Base-by-base conservation (phyloP, 345 rosid species). In the Bretschneidera sinensis region DNA sequence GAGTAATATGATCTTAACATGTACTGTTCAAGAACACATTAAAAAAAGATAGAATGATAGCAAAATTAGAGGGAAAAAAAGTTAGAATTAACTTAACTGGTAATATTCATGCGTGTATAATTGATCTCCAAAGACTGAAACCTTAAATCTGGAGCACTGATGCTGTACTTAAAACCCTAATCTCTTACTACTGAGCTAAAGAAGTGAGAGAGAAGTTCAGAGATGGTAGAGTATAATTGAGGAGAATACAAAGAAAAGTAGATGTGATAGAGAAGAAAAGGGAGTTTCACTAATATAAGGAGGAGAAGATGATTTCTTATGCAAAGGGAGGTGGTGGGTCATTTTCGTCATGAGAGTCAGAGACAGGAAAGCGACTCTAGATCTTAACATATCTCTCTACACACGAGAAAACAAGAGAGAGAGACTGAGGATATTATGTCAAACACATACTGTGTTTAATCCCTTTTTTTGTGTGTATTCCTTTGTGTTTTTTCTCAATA, bases 321-420 rank as follows among this genome's bases (percentile, higher is more conserved):
- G 67, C 45, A n/a, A 48, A 49, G 62, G 69, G 61, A 67, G 77
- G 24, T 67, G 88, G 69, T 61, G 78, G 72, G 88, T 81, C 86
- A 57, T 63, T 73, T 69, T 83, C 81, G 48, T 79, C 83, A 66
- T 85, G 88, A 81, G 81, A 81, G 71, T 85, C 71, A 80, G 85
- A 65, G 76, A 80, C 79, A 81, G 70, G 81, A 82, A 81, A 80
- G 85, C 68, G 79, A 76, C 82, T 61, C 67, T 64, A 77, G 75
- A 78, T 80, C 84, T 74, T 70, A 73, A 65, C 73, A 66, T 73
- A 82, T 79, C 85, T 73, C 67, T 43, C 63, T 49, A 43, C n/a
- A 49, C 52, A 14, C 48, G 50, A n/a, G n/a, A n/a, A n/a, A n/a
- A n/a, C n/a, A n/a, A 57, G 47, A 48, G 54, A 56, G 60, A 60